Evolutionary conservation across 2,329 filamentous ascomycete genomes (phyloP).

Genomic region (Chaetomium olivaceum): DNA sequence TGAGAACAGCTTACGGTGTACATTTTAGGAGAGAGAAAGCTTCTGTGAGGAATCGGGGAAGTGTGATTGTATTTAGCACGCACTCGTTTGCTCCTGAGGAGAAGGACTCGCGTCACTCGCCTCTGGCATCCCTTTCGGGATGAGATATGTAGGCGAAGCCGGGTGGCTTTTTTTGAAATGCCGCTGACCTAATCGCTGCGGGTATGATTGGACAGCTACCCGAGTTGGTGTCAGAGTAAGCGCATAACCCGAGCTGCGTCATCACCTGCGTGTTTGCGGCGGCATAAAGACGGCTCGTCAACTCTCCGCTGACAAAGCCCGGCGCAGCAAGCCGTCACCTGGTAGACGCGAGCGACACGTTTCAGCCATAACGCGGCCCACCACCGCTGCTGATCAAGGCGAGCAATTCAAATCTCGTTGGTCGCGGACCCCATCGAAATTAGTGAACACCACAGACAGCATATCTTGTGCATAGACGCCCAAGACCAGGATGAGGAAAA

Average conservation of each 20-base stretch:
- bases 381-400: slow-evolving; percentile 4
- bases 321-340: not conserved
- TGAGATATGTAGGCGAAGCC: not conserved
- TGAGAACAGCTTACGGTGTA: not conserved
- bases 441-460: slow-evolving; percentile 6
- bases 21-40: slow-evolving; percentile 3
- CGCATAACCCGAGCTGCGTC: not conserved
- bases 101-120: no score
- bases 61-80: not conserved
- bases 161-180: not conserved
- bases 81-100: not conserved
- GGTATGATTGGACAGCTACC: not conserved
- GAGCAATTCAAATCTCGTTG: not conserved
- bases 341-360: not conserved
- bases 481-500: slow-evolving; percentile 31
- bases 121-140: not conserved
- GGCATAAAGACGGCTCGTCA: not conserved
- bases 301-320: slow-evolving; percentile 1
- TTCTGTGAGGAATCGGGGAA: not conserved
- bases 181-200: slow-evolving; percentile 2
- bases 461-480: slow-evolving; percentile 4
- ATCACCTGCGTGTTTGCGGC: not conserved
- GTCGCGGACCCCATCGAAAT: slow-evolving; percentile 1
- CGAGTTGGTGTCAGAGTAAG: not conserved
- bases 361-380: slow-evolving; percentile 13